Evolutionary conservation across 2,329 filamentous ascomycete species (phyloP).

Genomic region (Cercospora sp.): DNA sequence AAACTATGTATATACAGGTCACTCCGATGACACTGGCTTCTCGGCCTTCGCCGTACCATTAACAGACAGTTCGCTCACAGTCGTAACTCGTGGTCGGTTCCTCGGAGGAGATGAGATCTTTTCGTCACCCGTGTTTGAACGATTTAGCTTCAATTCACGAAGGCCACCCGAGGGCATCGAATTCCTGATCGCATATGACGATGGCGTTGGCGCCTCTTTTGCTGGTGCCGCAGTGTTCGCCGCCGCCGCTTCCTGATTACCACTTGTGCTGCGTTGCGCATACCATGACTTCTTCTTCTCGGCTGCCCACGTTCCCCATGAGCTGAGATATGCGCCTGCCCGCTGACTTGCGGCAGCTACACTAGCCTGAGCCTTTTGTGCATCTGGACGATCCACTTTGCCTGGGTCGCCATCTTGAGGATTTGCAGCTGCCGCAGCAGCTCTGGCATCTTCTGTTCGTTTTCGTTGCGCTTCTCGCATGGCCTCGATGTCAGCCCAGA

Average conservation of each 20-base stretch:
- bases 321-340: constrained; percentile 64
- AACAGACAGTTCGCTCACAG: neutral
- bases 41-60: constrained; percentile 63
- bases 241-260: neutral
- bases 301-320: constrained; percentile 66
- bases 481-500: constrained; percentile 87
- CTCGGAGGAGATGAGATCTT: constrained; percentile 2
- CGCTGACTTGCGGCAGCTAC: constrained; percentile 56
- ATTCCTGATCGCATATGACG: constrained; percentile 14
- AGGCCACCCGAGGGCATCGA: constrained; percentile 10
- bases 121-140: constrained; percentile 11
- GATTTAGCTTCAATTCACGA: constrained; percentile 11
- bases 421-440: constrained; percentile 35
- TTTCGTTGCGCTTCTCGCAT: constrained; percentile 73
- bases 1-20: neutral
- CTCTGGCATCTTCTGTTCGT: constrained; percentile 58
- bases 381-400: constrained; percentile 47
- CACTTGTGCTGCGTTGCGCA: constrained; percentile 10
- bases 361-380: constrained; percentile 57
- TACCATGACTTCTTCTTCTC: constrained; percentile 65
- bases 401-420: constrained; percentile 21
- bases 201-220: neutral
- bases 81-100: neutral
- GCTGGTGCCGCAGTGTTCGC: neutral
- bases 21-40: constrained; percentile 69